Percentiles rank a stretch among this genome's conserved stretches.
These are phyloP conservation scores for Ustilago esculenta DNA, from an alignment of 1,284 basidiomycete species.

Conservation along the genomic window DNA sequence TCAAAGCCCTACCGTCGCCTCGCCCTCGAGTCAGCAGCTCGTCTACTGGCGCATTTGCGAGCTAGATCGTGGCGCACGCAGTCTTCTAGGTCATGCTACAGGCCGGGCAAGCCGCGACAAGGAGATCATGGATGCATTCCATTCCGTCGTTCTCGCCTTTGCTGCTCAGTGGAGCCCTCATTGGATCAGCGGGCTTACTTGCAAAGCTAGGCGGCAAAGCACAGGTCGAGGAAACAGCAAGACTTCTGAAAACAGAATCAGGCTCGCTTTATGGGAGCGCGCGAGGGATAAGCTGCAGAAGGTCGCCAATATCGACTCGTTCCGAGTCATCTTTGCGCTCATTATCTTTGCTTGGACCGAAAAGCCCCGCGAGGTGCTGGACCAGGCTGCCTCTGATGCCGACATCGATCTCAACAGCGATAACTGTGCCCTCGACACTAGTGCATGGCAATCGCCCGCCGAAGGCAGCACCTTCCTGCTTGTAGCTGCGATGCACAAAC, in stretches of 20 bases:
- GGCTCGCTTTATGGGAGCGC: slow-evolving; percentile 26
- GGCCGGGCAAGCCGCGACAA: slow-evolving; percentile 5
- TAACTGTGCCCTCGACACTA: slow-evolving; percentile 29
- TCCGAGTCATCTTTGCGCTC: slow-evolving; percentile 38
- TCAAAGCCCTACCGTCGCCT: background rate
- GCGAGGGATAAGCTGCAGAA: slow-evolving; percentile 26
- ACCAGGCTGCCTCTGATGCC: background rate
- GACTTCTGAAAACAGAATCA: slow-evolving; percentile 16
- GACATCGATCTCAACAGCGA: slow-evolving; percentile 22
- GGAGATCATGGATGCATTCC: slow-evolving; percentile 34
- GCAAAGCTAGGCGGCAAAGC: background rate
- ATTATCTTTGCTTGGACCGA: slow-evolving; percentile 41
- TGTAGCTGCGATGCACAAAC: slow-evolving; percentile 24
- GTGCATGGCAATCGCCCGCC: slow-evolving; percentile 29
- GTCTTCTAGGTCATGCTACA: slow-evolving; percentile 6
- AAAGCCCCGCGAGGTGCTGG: slow-evolving; percentile 26
- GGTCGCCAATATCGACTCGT: slow-evolving; percentile 27
- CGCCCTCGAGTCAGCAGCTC: slow-evolving; percentile 12
- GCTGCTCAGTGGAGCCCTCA: slow-evolving; percentile 26
- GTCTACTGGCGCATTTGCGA: slow-evolving; percentile 39
- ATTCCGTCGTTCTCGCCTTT: slow-evolving; percentile 32
- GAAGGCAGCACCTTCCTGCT: slow-evolving; percentile 33
- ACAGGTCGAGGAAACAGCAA: background rate
- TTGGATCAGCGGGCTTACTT: slow-evolving; percentile 10
- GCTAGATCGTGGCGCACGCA: slow-evolving; percentile 25